Conservation (phyloP, 2,329 filamentous ascomycete species). For the Plenodomus tracheiphilus region DNA sequence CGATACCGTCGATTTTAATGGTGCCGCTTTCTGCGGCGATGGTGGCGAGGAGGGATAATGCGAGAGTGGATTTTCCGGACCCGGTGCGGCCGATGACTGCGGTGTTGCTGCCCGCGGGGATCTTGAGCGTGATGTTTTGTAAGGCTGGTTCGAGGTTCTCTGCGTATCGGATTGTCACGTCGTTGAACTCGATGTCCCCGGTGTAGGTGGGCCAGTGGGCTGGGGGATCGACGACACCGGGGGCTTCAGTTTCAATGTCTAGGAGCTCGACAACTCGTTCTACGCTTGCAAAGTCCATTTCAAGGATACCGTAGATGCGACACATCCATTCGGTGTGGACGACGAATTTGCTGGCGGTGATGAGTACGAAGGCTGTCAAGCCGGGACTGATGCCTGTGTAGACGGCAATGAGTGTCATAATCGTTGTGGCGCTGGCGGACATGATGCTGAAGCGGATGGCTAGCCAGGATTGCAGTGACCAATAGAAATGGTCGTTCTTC, state of each 20-base stretch:
- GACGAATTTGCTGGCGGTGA: conserved; percentile 69
- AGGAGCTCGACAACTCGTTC: conserved; percentile 84
- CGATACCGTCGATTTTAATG: conserved; percentile 64
- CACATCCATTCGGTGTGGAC: conserved; percentile 73
- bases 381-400: conserved; percentile 76
- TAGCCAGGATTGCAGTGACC: conserved; percentile 82
- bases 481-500: conserved; percentile 95
- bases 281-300: conserved; percentile 90
- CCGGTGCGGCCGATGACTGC: conserved; percentile 77
- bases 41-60: conserved; percentile 60
- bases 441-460: conserved; percentile 75
- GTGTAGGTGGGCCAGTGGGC: conserved; percentile 74
- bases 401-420: conserved; percentile 73
- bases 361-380: conserved; percentile 80
- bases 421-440: conserved; percentile 73
- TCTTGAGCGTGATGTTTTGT: conserved; percentile 68
- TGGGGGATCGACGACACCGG: conserved; percentile 69
- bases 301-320: conserved; percentile 77
- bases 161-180: conserved; percentile 79
- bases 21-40: conserved; percentile 58
- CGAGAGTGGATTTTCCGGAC: conserved; percentile 81
- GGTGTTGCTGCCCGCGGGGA: conserved; percentile 76
- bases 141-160: conserved; percentile 75
- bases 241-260: conserved; percentile 74
- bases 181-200: conserved; percentile 74